A percentile compares a stretch with the other conserved stretches of the same genome.
phyloP scores from a whole-genome alignment of 257 asterid species.

The Cynanchum wilfordii region DNA sequence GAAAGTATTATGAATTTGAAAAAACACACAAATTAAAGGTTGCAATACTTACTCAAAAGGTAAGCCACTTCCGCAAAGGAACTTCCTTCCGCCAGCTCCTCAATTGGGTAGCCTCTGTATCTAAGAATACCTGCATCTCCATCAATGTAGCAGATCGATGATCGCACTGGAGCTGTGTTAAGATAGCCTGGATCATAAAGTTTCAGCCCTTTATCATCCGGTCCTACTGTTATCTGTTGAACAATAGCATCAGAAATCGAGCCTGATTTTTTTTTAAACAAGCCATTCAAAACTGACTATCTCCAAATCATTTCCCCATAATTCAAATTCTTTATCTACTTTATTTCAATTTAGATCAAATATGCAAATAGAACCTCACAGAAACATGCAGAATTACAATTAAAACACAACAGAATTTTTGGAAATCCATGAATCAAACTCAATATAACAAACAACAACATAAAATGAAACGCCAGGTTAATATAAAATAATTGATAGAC shows the following conservation, averaged over 20 bases:
- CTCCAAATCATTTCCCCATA: background rate
- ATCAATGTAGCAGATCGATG: slow-evolving; percentile 86
- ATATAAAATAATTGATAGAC: too few relatives aligned
- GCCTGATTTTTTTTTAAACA: background rate
- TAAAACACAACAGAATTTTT: background rate
- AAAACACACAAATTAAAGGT: background rate
- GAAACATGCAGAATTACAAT: background rate
- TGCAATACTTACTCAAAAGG: slow-evolving; percentile 67
- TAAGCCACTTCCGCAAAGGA: slow-evolving; percentile 90
- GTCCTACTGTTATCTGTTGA: slow-evolving; percentile 62
- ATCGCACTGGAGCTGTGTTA: slow-evolving; percentile 94
- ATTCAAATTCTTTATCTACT: background rate
- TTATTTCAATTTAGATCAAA: too few relatives aligned
- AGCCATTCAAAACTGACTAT: background rate
- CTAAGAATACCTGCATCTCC: slow-evolving; percentile 98
- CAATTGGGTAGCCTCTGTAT: slow-evolving; percentile 94
- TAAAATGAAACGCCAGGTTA: too few relatives aligned
- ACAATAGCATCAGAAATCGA: slow-evolving; percentile 20
- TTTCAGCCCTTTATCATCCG: slow-evolving; percentile 89
- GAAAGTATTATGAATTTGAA: background rate
- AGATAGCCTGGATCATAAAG: slow-evolving; percentile 97
- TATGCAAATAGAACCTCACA: too few relatives aligned
- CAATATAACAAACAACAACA: background rate
- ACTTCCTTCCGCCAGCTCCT: slow-evolving; percentile 92
- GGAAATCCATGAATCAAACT: background rate